Conservation (phyloP, 495 filamentous ascomycete species). For the Viridothelium virens region DNA sequence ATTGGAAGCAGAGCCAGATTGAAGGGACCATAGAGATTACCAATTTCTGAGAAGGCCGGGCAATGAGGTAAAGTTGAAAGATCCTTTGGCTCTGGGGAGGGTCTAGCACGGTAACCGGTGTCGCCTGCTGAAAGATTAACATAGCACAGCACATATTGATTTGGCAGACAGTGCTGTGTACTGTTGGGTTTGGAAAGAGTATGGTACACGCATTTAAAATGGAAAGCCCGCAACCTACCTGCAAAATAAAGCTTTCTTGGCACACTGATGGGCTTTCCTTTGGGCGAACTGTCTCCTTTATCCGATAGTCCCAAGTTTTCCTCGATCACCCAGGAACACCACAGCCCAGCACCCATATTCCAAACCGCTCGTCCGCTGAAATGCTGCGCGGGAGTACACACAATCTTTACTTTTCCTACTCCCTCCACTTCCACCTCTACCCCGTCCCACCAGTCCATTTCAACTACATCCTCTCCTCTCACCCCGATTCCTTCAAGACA, state of each 20-base stretch:
- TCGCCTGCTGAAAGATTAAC: constrained; percentile 24
- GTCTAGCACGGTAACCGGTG: constrained; percentile 33
- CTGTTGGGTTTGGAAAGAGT: too few relatives aligned
- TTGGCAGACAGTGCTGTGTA: too few relatives aligned
- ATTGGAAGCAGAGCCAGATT: constrained; percentile 41
- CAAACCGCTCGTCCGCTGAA: constrained; percentile 34
- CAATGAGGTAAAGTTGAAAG: constrained; percentile 33
- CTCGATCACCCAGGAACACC: constrained; percentile 49
- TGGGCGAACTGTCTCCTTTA: background rate
- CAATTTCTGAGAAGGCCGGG: constrained; percentile 37
- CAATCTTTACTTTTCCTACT: constrained; percentile 28
- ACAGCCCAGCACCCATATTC: constrained; percentile 38
- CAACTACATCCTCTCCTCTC: constrained; percentile 35
- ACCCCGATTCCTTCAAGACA: constrained; percentile 39
- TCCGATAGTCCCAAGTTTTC: constrained; percentile 12
- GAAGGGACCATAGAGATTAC: constrained; percentile 36
- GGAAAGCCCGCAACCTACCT: constrained; percentile 8
- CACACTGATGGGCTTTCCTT: constrained; percentile 4
- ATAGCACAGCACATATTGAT: too few relatives aligned
- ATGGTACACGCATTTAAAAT: background rate
- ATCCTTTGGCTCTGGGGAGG: constrained; percentile 19
- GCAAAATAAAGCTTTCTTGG: constrained; percentile 28
- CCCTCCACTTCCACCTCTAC: constrained; percentile 26
- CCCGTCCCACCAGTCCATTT: constrained; percentile 50
- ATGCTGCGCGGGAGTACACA: constrained; percentile 44